A percentile compares a stretch with the other conserved stretches of the same genome.
These are phyloP conservation scores for Clavariopsis aquatica DNA, from an alignment of 495 filamentous ascomycete species.

Conservation along the genomic window DNA sequence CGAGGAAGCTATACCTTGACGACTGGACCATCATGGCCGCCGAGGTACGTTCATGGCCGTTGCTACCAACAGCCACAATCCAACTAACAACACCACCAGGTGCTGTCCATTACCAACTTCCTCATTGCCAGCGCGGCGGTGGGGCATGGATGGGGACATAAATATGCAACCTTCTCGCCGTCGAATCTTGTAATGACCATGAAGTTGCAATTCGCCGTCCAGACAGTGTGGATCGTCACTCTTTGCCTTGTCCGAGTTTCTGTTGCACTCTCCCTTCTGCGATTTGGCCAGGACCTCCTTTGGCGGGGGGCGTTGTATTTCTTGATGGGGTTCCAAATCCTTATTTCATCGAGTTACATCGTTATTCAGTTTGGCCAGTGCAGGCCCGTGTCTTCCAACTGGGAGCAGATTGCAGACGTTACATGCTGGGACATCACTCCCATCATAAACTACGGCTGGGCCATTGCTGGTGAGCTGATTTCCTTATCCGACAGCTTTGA, in stretches of 20 bases:
- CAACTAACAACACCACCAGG: neutral
- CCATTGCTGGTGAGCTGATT: conserved; percentile 12
- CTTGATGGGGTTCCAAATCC: conserved; percentile 16
- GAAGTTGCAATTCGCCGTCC: conserved; percentile 26
- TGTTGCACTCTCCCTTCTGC: conserved; percentile 17
- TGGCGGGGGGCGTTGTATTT: conserved; percentile 14
- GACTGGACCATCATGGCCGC: conserved; percentile 18
- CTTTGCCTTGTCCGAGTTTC: conserved; percentile 17
- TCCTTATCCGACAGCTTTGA: no score
- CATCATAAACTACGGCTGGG: conserved; percentile 25
- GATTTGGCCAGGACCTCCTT: conserved; percentile 1
- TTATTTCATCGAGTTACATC: conserved; percentile 15
- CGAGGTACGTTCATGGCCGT: conserved; percentile 1
- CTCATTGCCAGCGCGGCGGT: conserved; percentile 3
- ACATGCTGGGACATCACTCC: conserved; percentile 16
- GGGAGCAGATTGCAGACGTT: conserved; percentile 16
- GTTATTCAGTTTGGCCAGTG: conserved; percentile 28
- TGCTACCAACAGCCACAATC: neutral
- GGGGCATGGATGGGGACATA: conserved; percentile 17
- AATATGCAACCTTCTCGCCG: neutral
- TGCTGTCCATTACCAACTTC: conserved; percentile 13
- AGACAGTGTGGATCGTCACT: conserved; percentile 20
- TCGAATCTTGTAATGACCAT: neutral
- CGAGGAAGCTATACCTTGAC: conserved; percentile 6
- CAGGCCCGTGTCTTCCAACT: conserved; percentile 4